Percentiles rank a stretch among this genome's conserved stretches.
phyloP scores from a whole-genome alignment of 331 rosid genomes.

The Stylosanthes scabra region DNA sequence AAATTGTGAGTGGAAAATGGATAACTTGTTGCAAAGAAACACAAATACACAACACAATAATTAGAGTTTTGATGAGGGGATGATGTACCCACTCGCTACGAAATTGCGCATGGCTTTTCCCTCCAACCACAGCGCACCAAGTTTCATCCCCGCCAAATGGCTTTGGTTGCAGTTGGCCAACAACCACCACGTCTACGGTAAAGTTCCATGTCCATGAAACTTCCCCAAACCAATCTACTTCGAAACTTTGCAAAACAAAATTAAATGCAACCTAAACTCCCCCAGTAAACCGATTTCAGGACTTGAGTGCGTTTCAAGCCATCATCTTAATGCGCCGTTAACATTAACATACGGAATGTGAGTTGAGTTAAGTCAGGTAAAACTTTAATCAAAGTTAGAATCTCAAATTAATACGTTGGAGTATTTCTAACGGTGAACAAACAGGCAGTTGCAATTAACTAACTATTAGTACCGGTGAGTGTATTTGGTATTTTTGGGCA shows the following conservation, averaged over 20 bases:
- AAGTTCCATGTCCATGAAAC: constrained; percentile 13
- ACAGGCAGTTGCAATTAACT: not conserved
- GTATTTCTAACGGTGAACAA: not conserved
- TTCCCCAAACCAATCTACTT: constrained; percentile 1
- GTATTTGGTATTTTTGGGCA: not conserved
- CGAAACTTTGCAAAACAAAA: constrained; percentile 7
- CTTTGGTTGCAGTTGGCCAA: not conserved
- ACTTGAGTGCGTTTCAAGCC: not conserved
- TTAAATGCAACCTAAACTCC: not conserved
- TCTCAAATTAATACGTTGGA: no score
- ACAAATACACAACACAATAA: not conserved
- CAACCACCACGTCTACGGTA: not conserved
- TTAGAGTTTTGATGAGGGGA: not conserved
- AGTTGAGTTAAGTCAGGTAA: no score
- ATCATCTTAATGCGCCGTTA: not conserved
- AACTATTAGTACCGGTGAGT: not conserved
- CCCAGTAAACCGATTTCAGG: not conserved
- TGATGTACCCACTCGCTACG: not conserved
- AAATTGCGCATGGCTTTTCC: not conserved
- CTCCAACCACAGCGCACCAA: not conserved
- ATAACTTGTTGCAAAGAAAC: no score
- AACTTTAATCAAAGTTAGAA: no score
- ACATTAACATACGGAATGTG: no score
- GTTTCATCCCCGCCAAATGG: not conserved
- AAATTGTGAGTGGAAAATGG: not conserved